Conservation (phyloP, 768 basidiomycete species). For the Amanita polypyramis region DNA sequence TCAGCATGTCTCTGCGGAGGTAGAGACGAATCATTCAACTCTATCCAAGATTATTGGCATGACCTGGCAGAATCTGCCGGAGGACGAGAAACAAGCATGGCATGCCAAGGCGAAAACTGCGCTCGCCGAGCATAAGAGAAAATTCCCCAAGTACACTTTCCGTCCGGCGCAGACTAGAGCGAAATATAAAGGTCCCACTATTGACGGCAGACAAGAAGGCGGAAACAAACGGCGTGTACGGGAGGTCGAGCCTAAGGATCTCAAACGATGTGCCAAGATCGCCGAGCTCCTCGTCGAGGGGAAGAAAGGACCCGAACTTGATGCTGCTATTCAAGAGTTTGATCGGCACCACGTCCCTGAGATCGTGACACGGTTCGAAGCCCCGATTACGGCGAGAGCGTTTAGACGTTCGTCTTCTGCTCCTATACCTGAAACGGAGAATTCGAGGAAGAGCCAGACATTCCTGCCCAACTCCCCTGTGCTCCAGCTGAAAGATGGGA, state of each 20-base stretch:
- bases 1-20: conserved; percentile 62
- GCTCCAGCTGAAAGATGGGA: conserved; percentile 7
- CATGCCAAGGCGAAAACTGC: conserved; percentile 60
- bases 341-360: conserved; percentile 44
- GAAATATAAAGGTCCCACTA: conserved; percentile 21
- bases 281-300: conserved; percentile 50
- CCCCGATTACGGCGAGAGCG: conserved; percentile 56
- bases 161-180: conserved; percentile 43
- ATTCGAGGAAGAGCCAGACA: conserved; percentile 16
- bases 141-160: conserved; percentile 70
- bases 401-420: conserved; percentile 51
- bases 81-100: conserved; percentile 66
- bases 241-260: conserved; percentile 54
- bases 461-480: conserved; percentile 22
- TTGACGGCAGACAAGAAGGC: neutral
- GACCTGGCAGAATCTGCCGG: conserved; percentile 68
- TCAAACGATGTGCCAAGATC: conserved; percentile 55
- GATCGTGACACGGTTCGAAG: conserved; percentile 63
- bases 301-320: conserved; percentile 44
- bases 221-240: conserved; percentile 43
- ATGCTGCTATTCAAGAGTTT: conserved; percentile 44
- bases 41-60: conserved; percentile 76
- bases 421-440: conserved; percentile 25
- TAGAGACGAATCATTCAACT: conserved; percentile 75
- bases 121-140: conserved; percentile 63